phyloP scores from a whole-genome alignment of 2,329 filamentous ascomycete genomes.

The Keithomyces neogunnii region DNA sequence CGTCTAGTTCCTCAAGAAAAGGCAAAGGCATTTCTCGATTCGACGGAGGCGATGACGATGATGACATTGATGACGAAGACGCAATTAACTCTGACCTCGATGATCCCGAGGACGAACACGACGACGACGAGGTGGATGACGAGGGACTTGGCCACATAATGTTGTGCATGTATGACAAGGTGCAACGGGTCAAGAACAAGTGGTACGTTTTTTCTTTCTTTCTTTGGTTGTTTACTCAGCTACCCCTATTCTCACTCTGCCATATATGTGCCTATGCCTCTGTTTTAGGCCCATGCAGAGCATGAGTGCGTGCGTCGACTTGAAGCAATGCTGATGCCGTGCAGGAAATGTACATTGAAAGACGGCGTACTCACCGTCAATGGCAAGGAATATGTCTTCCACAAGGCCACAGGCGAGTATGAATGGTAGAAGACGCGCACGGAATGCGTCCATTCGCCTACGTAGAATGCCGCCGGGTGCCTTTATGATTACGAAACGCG shows the following conservation, averaged over 20 bases:
- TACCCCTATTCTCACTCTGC: background rate
- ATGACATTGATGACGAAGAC: constrained; percentile 69
- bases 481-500: background rate
- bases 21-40: constrained; percentile 36
- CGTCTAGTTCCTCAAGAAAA: constrained; percentile 10
- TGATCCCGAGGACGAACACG: constrained; percentile 78
- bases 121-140: constrained; percentile 81
- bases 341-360: constrained; percentile 93
- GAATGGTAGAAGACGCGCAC: constrained; percentile 64
- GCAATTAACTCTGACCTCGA: constrained; percentile 98
- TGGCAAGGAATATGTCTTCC: constrained; percentile 94
- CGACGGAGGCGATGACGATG: constrained; percentile 56
- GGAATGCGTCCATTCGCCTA: background rate
- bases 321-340: constrained; percentile 15
- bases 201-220: constrained; percentile 45
- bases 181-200: constrained; percentile 98
- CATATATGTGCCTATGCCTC: background rate
- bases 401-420: constrained; percentile 94
- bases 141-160: constrained; percentile 82
- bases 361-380: constrained; percentile 91
- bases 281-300: too few relatives aligned
- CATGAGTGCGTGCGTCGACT: too few relatives aligned
- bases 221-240: background rate
- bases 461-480: background rate
- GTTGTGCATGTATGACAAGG: constrained; percentile 99